Evolutionary conservation across 306 rosid species (phyloP).

Genomic region (Gastrolobium bilobum): DNA sequence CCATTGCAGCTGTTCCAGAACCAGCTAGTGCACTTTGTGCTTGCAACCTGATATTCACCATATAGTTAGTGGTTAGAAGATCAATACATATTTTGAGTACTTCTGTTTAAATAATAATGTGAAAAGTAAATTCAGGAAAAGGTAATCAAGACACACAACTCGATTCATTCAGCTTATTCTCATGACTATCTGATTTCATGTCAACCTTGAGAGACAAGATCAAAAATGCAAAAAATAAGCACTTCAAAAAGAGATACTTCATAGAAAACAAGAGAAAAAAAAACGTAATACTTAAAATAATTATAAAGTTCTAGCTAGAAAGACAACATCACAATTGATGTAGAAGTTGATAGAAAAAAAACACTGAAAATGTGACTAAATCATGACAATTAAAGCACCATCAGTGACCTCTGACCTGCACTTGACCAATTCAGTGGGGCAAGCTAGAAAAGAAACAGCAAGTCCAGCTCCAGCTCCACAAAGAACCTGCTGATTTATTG

Average conservation of each 20-base stretch:
- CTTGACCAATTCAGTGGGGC: constrained; percentile 96
- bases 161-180: constrained; percentile 21
- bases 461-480: constrained; percentile 96
- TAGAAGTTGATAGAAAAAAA: constrained; percentile 3
- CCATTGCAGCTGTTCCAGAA: constrained; percentile 62
- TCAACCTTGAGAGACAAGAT: constrained; percentile 2
- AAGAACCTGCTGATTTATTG: constrained; percentile 74
- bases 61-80: background rate
- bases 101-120: background rate
- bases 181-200: constrained; percentile 10
- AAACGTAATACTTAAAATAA: background rate
- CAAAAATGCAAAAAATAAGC: background rate
- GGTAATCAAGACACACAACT: background rate
- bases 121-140: background rate
- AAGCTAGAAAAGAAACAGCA: constrained; percentile 93
- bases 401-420: constrained; percentile 83
- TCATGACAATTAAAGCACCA: constrained; percentile 14
- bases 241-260: background rate
- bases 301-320: background rate
- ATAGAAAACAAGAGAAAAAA: background rate
- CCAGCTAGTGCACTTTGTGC: constrained; percentile 90
- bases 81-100: constrained; percentile 4
- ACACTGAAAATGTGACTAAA: constrained; percentile 14
- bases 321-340: too few relatives aligned
- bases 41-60: constrained; percentile 74